phyloP scores from a whole-genome alignment of 208 protist species.

The Leishmania aethiopica region DNA sequence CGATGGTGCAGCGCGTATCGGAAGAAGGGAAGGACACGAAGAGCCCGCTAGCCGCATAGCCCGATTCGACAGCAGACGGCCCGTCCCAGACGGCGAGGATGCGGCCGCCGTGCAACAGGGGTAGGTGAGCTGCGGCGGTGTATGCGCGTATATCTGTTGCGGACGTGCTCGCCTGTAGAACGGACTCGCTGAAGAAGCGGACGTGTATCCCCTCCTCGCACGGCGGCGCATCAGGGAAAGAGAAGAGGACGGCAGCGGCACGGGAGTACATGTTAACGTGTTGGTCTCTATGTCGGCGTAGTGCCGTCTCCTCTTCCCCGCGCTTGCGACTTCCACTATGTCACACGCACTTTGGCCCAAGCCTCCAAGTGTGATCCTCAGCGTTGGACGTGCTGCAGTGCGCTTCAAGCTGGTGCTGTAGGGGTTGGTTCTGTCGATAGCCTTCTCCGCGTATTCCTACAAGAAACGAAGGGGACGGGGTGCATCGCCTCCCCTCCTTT shows the following conservation, averaged over 20 bases:
- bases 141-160: not conserved
- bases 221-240: not conserved
- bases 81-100: not conserved
- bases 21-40: not conserved
- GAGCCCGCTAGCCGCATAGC: not conserved
- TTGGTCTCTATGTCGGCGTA: not conserved
- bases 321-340: not conserved
- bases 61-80: not conserved
- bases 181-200: not conserved
- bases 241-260: not conserved
- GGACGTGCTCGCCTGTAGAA: not conserved
- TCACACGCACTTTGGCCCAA: not conserved
- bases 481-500: not conserved
- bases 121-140: not conserved
- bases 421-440: not conserved
- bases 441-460: not conserved
- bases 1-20: not conserved
- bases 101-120: not conserved
- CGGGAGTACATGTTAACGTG: not conserved
- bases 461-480: not conserved
- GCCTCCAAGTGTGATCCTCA: not conserved
- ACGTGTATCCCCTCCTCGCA: not conserved
- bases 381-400: not conserved
- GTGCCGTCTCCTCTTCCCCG: not conserved
- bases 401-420: not conserved